phyloP scores from a whole-genome alignment of 148 eudicot species.

The Cornus florida region DNA sequence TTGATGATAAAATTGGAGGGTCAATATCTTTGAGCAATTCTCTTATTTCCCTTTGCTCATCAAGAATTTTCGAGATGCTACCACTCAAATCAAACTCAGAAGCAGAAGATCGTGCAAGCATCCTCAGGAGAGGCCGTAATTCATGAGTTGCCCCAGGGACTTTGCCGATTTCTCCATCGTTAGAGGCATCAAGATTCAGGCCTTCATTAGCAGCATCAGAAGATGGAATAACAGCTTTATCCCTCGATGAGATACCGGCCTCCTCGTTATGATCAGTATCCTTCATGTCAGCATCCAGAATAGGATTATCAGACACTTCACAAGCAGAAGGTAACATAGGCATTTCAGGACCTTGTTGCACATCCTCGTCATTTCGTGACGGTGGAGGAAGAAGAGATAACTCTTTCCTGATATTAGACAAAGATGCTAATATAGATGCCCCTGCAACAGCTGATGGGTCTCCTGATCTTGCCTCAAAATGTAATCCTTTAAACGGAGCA shows the following conservation, averaged over 20 bases:
- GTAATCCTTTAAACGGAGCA: constrained; percentile 54
- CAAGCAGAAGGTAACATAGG: constrained; percentile 41
- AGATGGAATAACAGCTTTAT: constrained; percentile 40
- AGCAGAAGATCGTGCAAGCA: constrained; percentile 47
- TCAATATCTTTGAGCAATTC: constrained; percentile 55
- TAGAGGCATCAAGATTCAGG: constrained; percentile 43
- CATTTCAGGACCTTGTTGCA: constrained; percentile 47
- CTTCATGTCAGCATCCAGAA: constrained; percentile 58
- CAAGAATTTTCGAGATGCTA: constrained; percentile 54
- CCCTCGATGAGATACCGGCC: constrained; percentile 36
- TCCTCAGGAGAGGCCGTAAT: constrained; percentile 48
- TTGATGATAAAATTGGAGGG: constrained; percentile 38
- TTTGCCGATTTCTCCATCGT: constrained; percentile 50
- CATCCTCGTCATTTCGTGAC: constrained; percentile 51
- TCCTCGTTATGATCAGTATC: constrained; percentile 53
- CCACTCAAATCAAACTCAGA: constrained; percentile 47
- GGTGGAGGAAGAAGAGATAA: constrained; percentile 63
- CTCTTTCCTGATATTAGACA: constrained; percentile 57
- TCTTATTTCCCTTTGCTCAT: constrained; percentile 48
- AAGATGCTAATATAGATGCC: constrained; percentile 72
- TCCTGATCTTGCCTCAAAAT: constrained; percentile 54
- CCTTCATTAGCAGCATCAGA: constrained; percentile 41
- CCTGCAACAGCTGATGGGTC: constrained; percentile 73
- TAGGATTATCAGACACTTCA: constrained; percentile 58
- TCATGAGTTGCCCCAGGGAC: constrained; percentile 36